Conservation (phyloP, 1,284 basidiomycete genomes). For the Mycosarcoma mackinlayi region DNA sequence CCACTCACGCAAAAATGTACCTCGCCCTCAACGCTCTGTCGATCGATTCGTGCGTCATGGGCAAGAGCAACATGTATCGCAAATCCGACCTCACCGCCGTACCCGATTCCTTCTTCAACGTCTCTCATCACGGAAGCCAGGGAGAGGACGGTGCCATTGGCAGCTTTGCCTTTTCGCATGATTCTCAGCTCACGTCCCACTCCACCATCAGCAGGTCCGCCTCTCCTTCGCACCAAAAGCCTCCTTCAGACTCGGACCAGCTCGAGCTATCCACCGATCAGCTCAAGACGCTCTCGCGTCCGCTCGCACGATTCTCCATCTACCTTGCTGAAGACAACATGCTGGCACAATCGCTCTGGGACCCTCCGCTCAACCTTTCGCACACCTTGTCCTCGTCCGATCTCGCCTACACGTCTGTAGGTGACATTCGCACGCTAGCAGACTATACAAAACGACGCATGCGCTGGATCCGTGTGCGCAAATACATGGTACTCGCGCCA, state of each 20-base stretch:
- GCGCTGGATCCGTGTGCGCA: conserved; percentile 68
- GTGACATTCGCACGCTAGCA: conserved; percentile 62
- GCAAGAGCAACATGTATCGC: conserved; percentile 94
- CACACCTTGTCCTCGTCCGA: conserved; percentile 58
- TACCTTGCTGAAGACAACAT: conserved; percentile 68
- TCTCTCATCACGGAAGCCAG: conserved; percentile 43
- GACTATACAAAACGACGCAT: conserved; percentile 63
- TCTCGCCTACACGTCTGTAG: conserved; percentile 62
- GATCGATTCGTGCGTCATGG: conserved; percentile 94
- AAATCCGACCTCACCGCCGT: conserved; percentile 82
- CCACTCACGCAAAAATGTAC: conserved; percentile 99
- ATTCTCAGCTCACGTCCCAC: not conserved
- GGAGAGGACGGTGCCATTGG: conserved; percentile 59
- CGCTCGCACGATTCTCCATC: conserved; percentile 65
- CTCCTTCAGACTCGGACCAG: not conserved
- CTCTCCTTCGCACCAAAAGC: conserved; percentile 2
- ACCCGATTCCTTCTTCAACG: conserved; percentile 64
- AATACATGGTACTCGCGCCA: conserved; percentile 63
- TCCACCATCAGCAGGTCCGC: conserved; percentile 8
- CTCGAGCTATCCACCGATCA: conserved; percentile 24
- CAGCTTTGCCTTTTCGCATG: conserved; percentile 52
- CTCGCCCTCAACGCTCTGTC: conserved; percentile 87
- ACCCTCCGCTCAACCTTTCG: conserved; percentile 52
- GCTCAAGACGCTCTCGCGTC: conserved; percentile 42
- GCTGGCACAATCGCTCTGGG: conserved; percentile 64